Base-by-base conservation (phyloP, 768 basidiomycete species). In the Albatrellus ellisii region DNA sequence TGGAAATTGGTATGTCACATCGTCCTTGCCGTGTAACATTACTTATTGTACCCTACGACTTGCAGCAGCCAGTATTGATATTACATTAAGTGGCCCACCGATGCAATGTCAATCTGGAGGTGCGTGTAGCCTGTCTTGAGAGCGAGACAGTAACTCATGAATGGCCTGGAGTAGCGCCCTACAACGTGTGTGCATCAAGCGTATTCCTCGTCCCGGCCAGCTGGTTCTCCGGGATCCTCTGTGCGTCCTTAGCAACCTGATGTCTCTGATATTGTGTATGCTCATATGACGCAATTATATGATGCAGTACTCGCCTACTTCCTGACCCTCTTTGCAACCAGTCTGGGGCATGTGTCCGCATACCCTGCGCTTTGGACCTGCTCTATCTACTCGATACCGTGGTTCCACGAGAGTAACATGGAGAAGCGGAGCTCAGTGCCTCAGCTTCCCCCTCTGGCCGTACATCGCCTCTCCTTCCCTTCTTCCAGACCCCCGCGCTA, bases 351-450 rank as follows among this genome's bases (percentile, higher is more conserved):
- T 46, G 54, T 58, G 17, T 47, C 49, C 31, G 50, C 51, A 9
- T 54, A 69, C 48, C 63, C 68, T 10, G 58, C 61, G 36, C 61
- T 83, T 44, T 82, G 78, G 78, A 56, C 40, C 17, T 59, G 59
- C 32, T 65, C 68, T 12, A 56, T 81, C 26, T 69, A 69, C 46
- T 54, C 60, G 14, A 62, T 79, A 14, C 67, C 68, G 6, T 83
- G 81, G 81, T 83, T 78, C 53, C 33, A 54, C 46, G 41, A 35
- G 5, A 31, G 24, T 24, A 33, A 46, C 15, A 26, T 20, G 20
- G 26, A 17, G 26, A 40, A 15, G 39, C 34, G 15, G 15, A 5
- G 15, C 34, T 44, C 25, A 9, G 22, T 1, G 37, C 39, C 50
- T 21, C 42, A 46, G 35, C 25, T 48, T 3, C 46, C 27, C 12